These are phyloP conservation scores for Groenewaldozyma salmanticensis DNA, from an alignment of 805 yeast genomes.

Conservation along the genomic window DNA sequence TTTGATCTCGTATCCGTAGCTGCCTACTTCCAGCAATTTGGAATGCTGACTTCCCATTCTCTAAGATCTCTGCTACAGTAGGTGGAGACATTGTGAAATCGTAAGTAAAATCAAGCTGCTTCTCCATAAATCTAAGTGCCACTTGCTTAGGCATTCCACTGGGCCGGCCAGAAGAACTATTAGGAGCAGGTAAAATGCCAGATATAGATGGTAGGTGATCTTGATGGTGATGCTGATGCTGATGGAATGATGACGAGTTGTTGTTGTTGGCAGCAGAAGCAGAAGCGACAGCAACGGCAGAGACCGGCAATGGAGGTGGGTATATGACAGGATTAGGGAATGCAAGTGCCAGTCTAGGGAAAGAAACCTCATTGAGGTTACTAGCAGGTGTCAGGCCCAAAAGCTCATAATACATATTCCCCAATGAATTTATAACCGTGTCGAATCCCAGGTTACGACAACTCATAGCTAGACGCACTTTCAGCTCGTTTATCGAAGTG, in stretches of 20 bases:
- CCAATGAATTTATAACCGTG: slow-evolving; percentile 48
- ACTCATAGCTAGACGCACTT: slow-evolving; percentile 11
- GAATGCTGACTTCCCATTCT: slow-evolving; percentile 68
- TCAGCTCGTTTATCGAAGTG: slow-evolving; percentile 2
- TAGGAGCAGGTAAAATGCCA: neutral
- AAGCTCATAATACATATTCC: slow-evolving; percentile 57
- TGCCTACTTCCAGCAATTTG: slow-evolving; percentile 35
- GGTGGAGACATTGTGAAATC: slow-evolving; percentile 60
- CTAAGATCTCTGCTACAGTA: slow-evolving; percentile 62
- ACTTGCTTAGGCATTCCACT: slow-evolving; percentile 19
- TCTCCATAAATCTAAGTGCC: slow-evolving; percentile 23
- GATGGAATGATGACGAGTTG: neutral
- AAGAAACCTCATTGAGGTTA: slow-evolving; percentile 5
- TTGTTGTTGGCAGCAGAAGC: too few relatives aligned
- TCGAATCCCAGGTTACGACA: slow-evolving; percentile 77
- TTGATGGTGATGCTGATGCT: slow-evolving; percentile 1
- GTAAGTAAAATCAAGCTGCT: slow-evolving; percentile 50
- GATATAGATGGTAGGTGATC: too few relatives aligned
- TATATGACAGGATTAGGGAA: slow-evolving; percentile 7
- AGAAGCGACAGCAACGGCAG: neutral
- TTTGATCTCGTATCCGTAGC: slow-evolving; percentile 29
- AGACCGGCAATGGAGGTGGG: neutral
- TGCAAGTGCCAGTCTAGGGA: slow-evolving; percentile 9
- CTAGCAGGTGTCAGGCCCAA: slow-evolving; percentile 37
- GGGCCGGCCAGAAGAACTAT: neutral